phyloP scores from a whole-genome alignment of 2,329 filamentous ascomycete species.

The Fusarium pseudograminearum region DNA sequence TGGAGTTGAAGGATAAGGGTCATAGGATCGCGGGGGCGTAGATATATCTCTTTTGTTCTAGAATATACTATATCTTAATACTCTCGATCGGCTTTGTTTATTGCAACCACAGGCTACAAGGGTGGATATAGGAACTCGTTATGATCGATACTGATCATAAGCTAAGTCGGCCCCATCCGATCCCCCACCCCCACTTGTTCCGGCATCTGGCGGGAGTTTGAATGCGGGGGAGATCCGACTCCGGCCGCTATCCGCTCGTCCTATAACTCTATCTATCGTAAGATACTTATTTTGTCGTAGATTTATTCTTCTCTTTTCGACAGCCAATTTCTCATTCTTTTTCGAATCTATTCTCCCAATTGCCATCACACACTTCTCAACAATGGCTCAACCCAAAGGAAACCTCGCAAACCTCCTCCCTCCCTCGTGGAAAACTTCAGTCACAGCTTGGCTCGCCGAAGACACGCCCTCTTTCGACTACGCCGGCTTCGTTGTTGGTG shows the following conservation, averaged over 20 bases:
- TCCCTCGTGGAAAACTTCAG: conserved; percentile 82
- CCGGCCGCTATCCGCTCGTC: conserved; percentile 31
- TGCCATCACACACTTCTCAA: background rate
- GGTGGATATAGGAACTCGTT: background rate
- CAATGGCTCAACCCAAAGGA: conserved; percentile 53
- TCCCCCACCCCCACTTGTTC: conserved; percentile 38
- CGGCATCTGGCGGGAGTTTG: conserved; percentile 19
- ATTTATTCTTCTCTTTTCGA: background rate
- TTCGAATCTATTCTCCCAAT: background rate
- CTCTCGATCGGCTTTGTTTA: background rate
- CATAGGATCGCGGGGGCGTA: conserved; percentile 10
- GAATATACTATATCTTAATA: conserved; percentile 9
- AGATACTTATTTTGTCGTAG: background rate
- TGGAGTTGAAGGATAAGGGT: conserved; percentile 43
- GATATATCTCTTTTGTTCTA: conserved; percentile 5
- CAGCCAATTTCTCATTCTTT: background rate
- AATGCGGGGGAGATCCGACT: conserved; percentile 8
- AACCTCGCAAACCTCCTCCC: conserved; percentile 79
- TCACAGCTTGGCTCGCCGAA: conserved; percentile 90
- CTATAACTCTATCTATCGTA: background rate
- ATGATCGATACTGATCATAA: background rate
- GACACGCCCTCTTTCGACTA: conserved; percentile 98
- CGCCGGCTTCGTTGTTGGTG: conserved; percentile 94
- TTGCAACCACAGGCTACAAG: background rate
- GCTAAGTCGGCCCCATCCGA: conserved; percentile 22